A percentile compares a stretch with the other conserved stretches of the same genome.
phyloP scores from a whole-genome alignment of 2,329 filamentous ascomycete species.

The Hawksworthiomyces lignivorus region DNA sequence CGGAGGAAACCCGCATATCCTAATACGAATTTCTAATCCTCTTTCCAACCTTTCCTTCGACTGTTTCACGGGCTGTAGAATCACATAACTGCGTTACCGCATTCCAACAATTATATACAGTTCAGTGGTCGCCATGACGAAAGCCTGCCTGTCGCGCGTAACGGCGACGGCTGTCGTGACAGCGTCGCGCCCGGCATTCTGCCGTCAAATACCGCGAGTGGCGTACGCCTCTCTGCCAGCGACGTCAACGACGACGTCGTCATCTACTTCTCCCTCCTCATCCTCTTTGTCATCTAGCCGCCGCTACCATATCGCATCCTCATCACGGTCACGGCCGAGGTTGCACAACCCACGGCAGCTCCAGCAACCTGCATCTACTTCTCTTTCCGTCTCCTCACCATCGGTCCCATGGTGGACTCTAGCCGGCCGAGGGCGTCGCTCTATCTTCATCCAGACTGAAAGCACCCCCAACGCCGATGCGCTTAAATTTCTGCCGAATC shows the following conservation, averaged over 20 bases:
- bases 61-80: not conserved
- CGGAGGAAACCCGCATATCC: too few species aligned
- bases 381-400: too few species aligned
- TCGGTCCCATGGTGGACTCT: constrained; percentile 10
- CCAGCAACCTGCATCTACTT: too few species aligned
- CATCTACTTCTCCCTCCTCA: not conserved
- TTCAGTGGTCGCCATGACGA: constrained; percentile 19
- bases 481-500: constrained; percentile 92
- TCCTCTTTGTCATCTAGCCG: not conserved
- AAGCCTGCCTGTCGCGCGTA: constrained; percentile 16
- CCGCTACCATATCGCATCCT: constrained; percentile 8
- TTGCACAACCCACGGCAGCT: constrained; percentile 18
- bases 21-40: not conserved
- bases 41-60: not conserved
- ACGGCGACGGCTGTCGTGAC: constrained; percentile 13
- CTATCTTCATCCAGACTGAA: constrained; percentile 97
- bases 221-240: constrained; percentile 9
- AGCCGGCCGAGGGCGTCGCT: constrained; percentile 43
- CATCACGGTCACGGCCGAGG: constrained; percentile 17
- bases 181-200: constrained; percentile 14
- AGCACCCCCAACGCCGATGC: constrained; percentile 91
- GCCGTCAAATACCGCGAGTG: constrained; percentile 9
- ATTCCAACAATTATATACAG: not conserved
- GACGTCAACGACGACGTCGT: not conserved
- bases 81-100: not conserved